Conservation (phyloP, 108 stramenopile genomes). For the Skeletonema marinoi region DNA sequence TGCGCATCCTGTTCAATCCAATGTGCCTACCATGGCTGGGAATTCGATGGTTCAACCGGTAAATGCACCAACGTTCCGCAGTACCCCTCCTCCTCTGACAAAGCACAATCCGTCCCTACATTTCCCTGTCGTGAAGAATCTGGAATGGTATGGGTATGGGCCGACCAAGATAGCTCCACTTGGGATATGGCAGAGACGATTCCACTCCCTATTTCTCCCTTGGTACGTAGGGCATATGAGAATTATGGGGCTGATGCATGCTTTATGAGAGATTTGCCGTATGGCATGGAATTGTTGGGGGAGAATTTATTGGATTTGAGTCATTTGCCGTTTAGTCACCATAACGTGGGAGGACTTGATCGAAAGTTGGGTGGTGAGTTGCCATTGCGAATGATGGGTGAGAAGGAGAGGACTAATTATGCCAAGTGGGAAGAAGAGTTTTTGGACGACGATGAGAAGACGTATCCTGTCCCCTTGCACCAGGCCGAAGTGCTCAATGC, state of each 20-base stretch:
- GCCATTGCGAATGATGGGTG: conserved; percentile 16
- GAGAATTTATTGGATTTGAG: conserved; percentile 30
- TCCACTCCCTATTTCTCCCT: conserved; percentile 12
- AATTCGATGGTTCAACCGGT: conserved; percentile 26
- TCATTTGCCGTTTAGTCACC: conserved; percentile 36
- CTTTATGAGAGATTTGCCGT: conserved; percentile 37
- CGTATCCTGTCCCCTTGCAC: neutral
- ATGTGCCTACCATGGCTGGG: conserved; percentile 41
- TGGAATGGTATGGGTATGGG: conserved; percentile 32
- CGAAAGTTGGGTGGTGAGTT: conserved; percentile 5
- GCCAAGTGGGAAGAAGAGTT: neutral
- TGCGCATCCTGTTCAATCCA: conserved; percentile 6
- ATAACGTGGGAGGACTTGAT: conserved; percentile 24
- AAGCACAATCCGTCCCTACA: conserved; percentile 2
- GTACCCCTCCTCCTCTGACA: neutral
- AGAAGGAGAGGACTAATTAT: neutral
- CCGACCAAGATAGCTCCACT: neutral
- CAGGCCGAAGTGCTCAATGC: neutral
- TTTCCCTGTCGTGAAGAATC: conserved; percentile 20
- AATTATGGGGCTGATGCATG: neutral
- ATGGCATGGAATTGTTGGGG: conserved; percentile 28
- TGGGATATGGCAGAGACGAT: conserved; percentile 10
- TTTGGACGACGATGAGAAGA: neutral
- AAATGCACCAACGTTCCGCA: conserved; percentile 20
- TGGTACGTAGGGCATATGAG: neutral